Percentiles rank a stretch among this genome's conserved stretches.
Evolutionary conservation across 495 filamentous ascomycete species (phyloP).

Genomic region (Xylaria acuta): DNA sequence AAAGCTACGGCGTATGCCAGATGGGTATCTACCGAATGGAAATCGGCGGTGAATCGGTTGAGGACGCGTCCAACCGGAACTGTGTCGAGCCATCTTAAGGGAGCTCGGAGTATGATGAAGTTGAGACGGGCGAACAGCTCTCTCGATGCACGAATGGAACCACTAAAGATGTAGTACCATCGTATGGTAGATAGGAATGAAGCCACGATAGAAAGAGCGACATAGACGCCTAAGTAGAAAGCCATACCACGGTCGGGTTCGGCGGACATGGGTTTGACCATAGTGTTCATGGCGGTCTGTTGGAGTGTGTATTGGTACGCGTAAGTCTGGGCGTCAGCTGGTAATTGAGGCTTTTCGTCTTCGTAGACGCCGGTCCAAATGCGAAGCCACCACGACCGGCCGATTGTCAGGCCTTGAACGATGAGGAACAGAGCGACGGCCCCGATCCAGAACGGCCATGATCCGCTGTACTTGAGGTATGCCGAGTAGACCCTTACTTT

Average conservation of each 20-base stretch:
- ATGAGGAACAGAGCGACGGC: conserved; percentile 58
- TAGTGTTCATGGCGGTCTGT: conserved; percentile 43
- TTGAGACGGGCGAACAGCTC: conserved; percentile 69
- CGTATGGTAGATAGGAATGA: conserved; percentile 63
- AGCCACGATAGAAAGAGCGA: conserved; percentile 62
- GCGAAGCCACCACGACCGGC: conserved; percentile 71
- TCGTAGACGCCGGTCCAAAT: conserved; percentile 66
- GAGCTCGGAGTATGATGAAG: conserved; percentile 70
- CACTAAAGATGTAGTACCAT: conserved; percentile 63
- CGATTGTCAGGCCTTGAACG: conserved; percentile 54
- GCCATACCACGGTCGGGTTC: conserved; percentile 44
- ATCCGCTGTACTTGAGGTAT: conserved; percentile 72
- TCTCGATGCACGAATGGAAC: conserved; percentile 68
- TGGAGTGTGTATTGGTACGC: conserved; percentile 46
- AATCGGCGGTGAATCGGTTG: conserved; percentile 83
- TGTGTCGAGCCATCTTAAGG: conserved; percentile 80
- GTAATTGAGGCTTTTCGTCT: conserved; percentile 33
- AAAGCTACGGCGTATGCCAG: conserved; percentile 66
- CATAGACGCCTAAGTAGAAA: conserved; percentile 74
- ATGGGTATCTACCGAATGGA: conserved; percentile 70
- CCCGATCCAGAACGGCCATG: conserved; percentile 65
- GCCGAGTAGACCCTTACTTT: conserved; percentile 65
- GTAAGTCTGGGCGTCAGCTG: conserved; percentile 40
- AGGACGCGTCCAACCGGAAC: conserved; percentile 78
- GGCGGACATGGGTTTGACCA: conserved; percentile 32